Evolutionary conservation across 2,329 filamentous ascomycete genomes (phyloP).

Genomic region (Aspergillus pseudotamarii): DNA sequence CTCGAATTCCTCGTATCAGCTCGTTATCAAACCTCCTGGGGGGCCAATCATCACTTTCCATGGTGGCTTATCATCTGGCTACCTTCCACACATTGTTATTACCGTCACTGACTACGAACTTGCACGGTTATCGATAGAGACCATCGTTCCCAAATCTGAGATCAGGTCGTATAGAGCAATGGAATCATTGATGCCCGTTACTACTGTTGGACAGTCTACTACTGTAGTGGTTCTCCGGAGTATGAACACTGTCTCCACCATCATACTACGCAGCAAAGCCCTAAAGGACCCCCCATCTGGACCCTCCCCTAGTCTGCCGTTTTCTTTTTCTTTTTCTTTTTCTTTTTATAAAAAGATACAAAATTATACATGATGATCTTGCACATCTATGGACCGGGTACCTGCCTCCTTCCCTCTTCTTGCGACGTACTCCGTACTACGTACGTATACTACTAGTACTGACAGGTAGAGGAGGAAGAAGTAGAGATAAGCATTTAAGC

Average conservation of each 20-base stretch:
- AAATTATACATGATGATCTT: not conserved
- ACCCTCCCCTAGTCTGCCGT: not conserved
- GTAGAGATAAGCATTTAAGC: slow-evolving; percentile 28
- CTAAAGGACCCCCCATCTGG: not conserved
- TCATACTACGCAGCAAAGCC: not conserved
- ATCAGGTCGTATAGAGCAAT: not conserved
- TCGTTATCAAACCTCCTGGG: not conserved
- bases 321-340: not conserved
- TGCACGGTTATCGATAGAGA: not conserved
- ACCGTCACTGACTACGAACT: not conserved
- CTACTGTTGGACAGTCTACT: not conserved
- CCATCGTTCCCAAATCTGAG: not conserved
- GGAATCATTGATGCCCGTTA: not conserved
- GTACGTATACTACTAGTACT: no score
- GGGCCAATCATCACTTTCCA: slow-evolving; percentile 28
- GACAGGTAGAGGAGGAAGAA: not conserved
- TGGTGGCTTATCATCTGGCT: slow-evolving; percentile 16
- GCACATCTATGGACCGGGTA: not conserved
- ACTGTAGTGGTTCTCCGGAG: not conserved
- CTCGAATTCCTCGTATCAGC: slow-evolving; percentile 9
- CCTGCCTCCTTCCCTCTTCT: not conserved
- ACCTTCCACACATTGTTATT: slow-evolving; percentile 17
- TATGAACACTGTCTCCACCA: not conserved
- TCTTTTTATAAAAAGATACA: not conserved
- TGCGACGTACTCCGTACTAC: not conserved